These are phyloP conservation scores for Aureobasidium zeae DNA, from an alignment of 2,329 filamentous ascomycete species.

Conservation along the genomic window DNA sequence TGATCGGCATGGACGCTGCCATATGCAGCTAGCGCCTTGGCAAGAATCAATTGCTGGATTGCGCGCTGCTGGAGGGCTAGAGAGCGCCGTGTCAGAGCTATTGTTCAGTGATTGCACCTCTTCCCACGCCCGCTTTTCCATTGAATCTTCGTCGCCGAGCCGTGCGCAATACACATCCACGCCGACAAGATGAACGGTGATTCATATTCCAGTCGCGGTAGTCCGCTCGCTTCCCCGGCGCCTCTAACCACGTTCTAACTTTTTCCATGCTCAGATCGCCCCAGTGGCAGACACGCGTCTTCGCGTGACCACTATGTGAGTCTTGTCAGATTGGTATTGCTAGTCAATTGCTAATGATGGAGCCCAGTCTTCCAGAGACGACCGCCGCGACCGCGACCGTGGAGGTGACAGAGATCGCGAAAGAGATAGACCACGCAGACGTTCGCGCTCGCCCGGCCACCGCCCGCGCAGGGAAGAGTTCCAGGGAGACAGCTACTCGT, in stretches of 20 bases:
- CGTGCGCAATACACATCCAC: constrained; percentile 3
- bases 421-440: constrained; percentile 53
- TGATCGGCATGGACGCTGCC: no score
- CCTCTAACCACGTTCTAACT: constrained; percentile 30
- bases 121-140: neutral
- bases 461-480: constrained; percentile 62
- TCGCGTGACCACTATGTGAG: constrained; percentile 33
- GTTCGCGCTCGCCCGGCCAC: constrained; percentile 79
- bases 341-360: no score
- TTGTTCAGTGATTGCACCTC: constrained; percentile 3
- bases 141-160: neutral
- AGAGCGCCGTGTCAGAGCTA: neutral
- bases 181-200: constrained; percentile 68
- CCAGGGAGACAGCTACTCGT: constrained; percentile 79
- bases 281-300: constrained; percentile 25
- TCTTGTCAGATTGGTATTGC: no score
- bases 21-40: constrained; percentile 8
- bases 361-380: constrained; percentile 37
- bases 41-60: no score
- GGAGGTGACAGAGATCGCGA: constrained; percentile 38
- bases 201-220: constrained; percentile 70
- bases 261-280: constrained; percentile 29
- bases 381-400: constrained; percentile 31
- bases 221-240: constrained; percentile 25
- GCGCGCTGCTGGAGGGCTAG: neutral